These are phyloP conservation scores for Nitzschia sp. DNA, from an alignment of 108 stramenopile genomes.

Conservation along the genomic window DNA sequence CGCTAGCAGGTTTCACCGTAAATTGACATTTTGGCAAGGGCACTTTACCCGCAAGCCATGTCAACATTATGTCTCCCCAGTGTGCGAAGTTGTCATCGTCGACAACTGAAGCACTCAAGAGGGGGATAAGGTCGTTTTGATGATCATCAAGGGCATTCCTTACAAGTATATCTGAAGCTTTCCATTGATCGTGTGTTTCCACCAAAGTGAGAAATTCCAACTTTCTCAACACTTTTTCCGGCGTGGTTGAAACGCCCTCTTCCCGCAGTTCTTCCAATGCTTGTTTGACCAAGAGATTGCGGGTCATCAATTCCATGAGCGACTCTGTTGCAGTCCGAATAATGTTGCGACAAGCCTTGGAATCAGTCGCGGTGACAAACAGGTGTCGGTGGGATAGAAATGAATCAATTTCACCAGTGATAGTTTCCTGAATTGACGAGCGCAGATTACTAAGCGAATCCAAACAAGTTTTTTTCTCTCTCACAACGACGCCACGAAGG, in stretches of 20 bases:
- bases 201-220: neutral
- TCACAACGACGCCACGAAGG: constrained; percentile 15
- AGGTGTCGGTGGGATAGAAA: constrained; percentile 15
- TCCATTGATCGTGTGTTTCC: neutral
- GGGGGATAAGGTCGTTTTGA: neutral
- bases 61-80: neutral
- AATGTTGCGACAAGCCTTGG: neutral
- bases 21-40: neutral
- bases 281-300: constrained; percentile 1
- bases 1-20: neutral
- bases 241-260: neutral
- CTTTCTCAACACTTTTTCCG: neutral
- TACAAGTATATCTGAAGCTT: neutral
- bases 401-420: constrained; percentile 3
- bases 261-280: constrained; percentile 2
- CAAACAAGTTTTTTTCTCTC: neutral
- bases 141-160: neutral
- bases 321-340: constrained; percentile 4
- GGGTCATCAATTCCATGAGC: constrained; percentile 17
- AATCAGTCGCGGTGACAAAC: constrained; percentile 3
- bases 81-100: neutral
- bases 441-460: constrained; percentile 9
- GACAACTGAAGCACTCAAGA: neutral
- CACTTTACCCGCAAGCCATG: neutral
- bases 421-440: constrained; percentile 12